Base-by-base conservation (phyloP, 257 asterid species). In the Plantago elongata region DNA sequence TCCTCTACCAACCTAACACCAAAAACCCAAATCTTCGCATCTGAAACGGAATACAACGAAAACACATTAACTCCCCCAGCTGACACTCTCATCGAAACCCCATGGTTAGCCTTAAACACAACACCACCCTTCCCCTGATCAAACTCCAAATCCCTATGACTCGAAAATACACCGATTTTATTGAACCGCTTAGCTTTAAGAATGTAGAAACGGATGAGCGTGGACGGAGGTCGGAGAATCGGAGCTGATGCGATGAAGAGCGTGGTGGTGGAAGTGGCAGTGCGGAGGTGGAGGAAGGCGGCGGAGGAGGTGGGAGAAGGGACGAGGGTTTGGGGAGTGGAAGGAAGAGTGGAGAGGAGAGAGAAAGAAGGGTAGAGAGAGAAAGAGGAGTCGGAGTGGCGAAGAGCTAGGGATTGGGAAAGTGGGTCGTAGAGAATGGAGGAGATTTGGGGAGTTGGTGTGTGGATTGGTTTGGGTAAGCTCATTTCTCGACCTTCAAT, bases 381-480 rank as follows among this genome's bases (percentile, higher is more conserved):
- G 79, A 81, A 78, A 12, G 95, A 87, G 18, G 95, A 69, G 69
- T 89, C 92, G 69, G 86, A 75, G 57, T 85, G 95, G 47, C 70
- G 81, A 52, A 87, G 84, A 65, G 96, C 91, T 2, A 87, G 61
- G n/a, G 95, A 74, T 13, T 42, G 29, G 9, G 94, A 83, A 17
- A 64, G 13, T 42, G 84, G 76, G 65, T 84, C 85, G 62, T 76
- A 81, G 51, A 84, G 81, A 63, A 84, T 64, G 18, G 91, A 74
- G 48, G 85, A 72, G 73, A 71, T 50, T 50, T 72, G 75, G 0
- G 86, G 87, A 5, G 81, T 64, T 38, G 69, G 76, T 16, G 84
- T 46, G 70, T 65, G 72, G 60, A 68, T 72, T 22, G 82, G 71
- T 54, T 66, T 77, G 9, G 89, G 90, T 13, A 89, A 80, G 66